Conservation (phyloP, 2,329 filamentous ascomycete genomes). For the Alternaria conjuncta region DNA sequence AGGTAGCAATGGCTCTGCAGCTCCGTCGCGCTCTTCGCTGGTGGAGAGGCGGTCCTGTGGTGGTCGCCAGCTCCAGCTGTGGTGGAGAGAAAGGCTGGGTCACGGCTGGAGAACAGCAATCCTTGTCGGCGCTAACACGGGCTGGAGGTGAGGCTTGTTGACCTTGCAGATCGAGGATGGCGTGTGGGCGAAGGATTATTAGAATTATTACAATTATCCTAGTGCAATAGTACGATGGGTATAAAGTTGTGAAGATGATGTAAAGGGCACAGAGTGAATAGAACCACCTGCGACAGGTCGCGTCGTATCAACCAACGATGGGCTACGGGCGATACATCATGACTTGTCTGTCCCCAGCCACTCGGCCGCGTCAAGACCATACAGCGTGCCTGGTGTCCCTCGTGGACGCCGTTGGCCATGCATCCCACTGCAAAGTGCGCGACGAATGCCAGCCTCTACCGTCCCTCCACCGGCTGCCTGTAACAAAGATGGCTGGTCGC, state of each 20-base stretch:
- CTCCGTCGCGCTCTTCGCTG: slow-evolving; percentile 11
- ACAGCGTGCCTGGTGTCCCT: slow-evolving; percentile 11
- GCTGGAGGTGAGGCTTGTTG: slow-evolving; percentile 5
- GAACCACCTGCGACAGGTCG: neutral
- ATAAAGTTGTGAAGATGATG: neutral
- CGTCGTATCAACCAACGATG: neutral
- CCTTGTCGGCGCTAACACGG: slow-evolving; percentile 18
- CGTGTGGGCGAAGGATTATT: neutral
- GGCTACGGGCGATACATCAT: slow-evolving; percentile 2
- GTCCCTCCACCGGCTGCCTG: neutral
- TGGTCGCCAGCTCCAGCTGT: slow-evolving; percentile 9
- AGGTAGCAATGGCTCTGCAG: slow-evolving; percentile 21
- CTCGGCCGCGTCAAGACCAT: slow-evolving; percentile 6
- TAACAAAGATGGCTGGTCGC: slow-evolving; percentile 7
- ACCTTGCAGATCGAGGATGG: neutral
- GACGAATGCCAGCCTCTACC: slow-evolving; percentile 10
- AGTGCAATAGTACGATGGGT: neutral
- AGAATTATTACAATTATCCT: neutral
- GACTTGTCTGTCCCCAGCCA: slow-evolving; percentile 8
- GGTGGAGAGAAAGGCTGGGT: slow-evolving; percentile 19
- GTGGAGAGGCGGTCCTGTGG: slow-evolving; percentile 11
- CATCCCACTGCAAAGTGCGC: slow-evolving; percentile 1
- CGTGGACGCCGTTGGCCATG: slow-evolving; percentile 17
- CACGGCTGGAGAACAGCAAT: slow-evolving; percentile 19
- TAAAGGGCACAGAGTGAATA: neutral